Conservation (phyloP, 192 early-diverging fungal genomes). For the Backusella mclennaniae region DNA sequence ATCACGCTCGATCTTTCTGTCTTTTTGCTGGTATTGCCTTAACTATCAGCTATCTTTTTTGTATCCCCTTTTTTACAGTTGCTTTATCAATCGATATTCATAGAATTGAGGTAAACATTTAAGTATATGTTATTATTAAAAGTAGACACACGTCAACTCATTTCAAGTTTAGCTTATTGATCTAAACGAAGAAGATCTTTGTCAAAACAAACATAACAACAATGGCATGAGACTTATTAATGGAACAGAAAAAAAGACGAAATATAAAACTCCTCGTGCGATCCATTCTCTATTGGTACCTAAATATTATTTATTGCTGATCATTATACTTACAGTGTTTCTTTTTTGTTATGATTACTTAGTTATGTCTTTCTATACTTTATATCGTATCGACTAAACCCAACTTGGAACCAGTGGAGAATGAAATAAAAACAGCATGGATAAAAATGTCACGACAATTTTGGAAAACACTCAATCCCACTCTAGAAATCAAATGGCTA, state of each 20-base stretch:
- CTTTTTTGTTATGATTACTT: not conserved
- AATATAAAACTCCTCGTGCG: not conserved
- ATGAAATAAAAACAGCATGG: not conserved
- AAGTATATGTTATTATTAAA: not conserved
- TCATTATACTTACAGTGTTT: not conserved
- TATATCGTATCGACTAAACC: not conserved
- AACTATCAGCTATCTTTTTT: constrained; percentile 71
- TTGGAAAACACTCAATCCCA: not conserved
- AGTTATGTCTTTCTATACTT: not conserved
- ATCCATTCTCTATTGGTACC: not conserved
- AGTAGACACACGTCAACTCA: not conserved
- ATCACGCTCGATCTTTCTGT: constrained; percentile 73
- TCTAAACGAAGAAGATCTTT: constrained; percentile 16
- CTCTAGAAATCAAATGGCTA: constrained; percentile 22
- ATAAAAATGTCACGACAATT: not conserved
- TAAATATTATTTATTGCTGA: not conserved
- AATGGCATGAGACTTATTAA: constrained; percentile 7
- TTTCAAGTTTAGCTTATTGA: constrained; percentile 23
- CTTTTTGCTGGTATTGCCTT: constrained; percentile 63
- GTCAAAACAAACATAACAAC: not conserved
- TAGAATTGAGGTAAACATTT: constrained; percentile 58
- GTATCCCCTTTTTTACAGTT: constrained; percentile 77
- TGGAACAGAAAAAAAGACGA: not conserved
- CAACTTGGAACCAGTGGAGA: not conserved
- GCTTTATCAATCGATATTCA: constrained; percentile 79